These are phyloP conservation scores for Saturnispora sanitii DNA, from an alignment of 805 yeast species.

Conservation along the genomic window DNA sequence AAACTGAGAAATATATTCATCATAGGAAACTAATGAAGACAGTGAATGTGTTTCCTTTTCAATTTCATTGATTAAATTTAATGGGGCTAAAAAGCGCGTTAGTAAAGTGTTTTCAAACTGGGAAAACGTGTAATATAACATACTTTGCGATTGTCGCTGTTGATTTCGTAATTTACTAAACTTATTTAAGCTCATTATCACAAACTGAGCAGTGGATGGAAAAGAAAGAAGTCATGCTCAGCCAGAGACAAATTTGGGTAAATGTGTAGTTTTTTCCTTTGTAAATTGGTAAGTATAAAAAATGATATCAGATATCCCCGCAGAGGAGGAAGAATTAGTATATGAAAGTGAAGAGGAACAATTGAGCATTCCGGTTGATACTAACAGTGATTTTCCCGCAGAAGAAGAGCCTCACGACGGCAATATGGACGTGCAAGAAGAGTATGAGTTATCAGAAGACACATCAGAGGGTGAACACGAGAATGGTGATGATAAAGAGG, in stretches of 20 bases:
- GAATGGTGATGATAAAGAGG: slow-evolving; percentile 1
- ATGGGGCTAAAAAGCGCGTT: neutral
- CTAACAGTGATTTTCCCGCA: slow-evolving; percentile 3
- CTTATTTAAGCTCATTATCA: neutral
- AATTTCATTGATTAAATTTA: neutral
- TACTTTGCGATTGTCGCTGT: neutral
- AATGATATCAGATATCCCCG: neutral
- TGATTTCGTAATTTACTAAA: neutral
- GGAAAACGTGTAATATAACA: neutral
- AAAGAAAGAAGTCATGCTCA: slow-evolving; percentile 2
- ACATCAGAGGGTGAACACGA: neutral
- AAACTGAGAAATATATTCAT: neutral
- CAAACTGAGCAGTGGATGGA: too few species aligned
- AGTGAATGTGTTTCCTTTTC: neutral
- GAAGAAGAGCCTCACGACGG: neutral
- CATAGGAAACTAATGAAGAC: neutral
- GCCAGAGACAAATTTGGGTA: neutral
- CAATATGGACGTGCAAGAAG: neutral
- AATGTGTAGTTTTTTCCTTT: neutral
- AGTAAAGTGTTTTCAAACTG: neutral
- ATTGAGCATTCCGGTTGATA: neutral
- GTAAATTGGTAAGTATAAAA: neutral
- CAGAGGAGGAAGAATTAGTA: slow-evolving; percentile 23
- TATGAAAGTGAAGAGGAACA: slow-evolving; percentile 21
- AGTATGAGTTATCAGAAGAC: slow-evolving; percentile 3